Base-by-base conservation (phyloP, 2,329 filamentous ascomycete genomes). In the Neofusicoccum sp. region DNA sequence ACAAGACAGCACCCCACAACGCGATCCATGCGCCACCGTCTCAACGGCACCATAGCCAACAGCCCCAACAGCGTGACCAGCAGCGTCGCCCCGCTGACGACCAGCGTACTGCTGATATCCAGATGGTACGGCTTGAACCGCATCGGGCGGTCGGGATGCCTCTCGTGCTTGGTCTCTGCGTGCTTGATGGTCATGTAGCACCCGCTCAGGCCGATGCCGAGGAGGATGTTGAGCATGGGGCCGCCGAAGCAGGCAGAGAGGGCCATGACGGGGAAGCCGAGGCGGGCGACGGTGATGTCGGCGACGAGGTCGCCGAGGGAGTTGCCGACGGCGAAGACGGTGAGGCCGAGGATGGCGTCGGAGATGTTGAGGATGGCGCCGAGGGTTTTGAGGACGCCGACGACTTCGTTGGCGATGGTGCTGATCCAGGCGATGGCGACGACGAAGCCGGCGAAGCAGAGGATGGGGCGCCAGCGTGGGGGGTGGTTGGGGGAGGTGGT, bases 251-350 rank as follows among this genome's bases (percentile, higher is more conserved):
- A 99, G 4, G 95, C 95, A 37, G 91, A 93, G 44, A 90, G 79
- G 0, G 95, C 95, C 95, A 99, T 99, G 66, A 99, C 93, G 0
- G 95, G 95, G 76, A 93, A 97, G 2, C 95, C 95, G 2, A 99
- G 86, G 37, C 92, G 87, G 3, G 95, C 95, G 41, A 99, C 91
- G 0, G 95, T 99, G 61, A 98, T 91, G 74, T 99, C 91, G 14
- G 95, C 94, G 8, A 99, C 92, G 14, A 99, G 83, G 71, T 99
- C 95, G 41, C 95, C 94, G 7, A 98, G 84, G 7, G 92, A 96
- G 77, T 99, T 99, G 33, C 95, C 95, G 37, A 97, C 92, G 2
- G 95, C 95, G 75, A 99, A 99, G 61, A 99, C 89, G 14, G 95
- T 99, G 58, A 99, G 84, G 1, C 95, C 95, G 9, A 99, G 84